These are phyloP conservation scores for Epithemia pelagica DNA, from an alignment of 108 stramenopile genomes.

Conservation along the genomic window DNA sequence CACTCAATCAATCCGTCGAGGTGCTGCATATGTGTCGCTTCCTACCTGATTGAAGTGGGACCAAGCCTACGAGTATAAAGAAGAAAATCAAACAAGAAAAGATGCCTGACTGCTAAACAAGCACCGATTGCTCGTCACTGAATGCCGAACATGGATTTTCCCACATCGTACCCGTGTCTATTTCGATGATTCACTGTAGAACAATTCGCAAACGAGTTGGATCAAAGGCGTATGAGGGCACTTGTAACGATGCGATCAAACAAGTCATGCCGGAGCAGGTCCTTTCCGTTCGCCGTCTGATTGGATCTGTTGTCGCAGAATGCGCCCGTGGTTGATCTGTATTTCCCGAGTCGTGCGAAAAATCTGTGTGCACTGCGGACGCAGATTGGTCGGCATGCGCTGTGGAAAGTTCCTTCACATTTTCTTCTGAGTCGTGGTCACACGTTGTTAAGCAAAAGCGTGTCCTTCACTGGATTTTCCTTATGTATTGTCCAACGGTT, in stretches of 20 bases:
- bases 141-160: no score
- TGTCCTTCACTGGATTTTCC: background rate
- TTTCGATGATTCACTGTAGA: no score
- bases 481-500: background rate
- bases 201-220: no score
- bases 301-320: background rate
- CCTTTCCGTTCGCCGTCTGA: background rate
- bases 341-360: background rate
- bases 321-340: background rate
- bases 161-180: no score
- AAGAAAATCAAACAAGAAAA: no score
- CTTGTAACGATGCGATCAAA: background rate
- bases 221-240: no score
- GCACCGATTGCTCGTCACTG: no score
- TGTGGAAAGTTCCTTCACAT: background rate
- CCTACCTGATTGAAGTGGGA: no score
- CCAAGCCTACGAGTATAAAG: no score
- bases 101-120: no score
- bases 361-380: background rate
- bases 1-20: no score
- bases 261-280: background rate
- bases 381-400: background rate
- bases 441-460: background rate
- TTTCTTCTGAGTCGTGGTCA: background rate
- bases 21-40: no score